These are phyloP conservation scores for Saksenaea oblongispora DNA, from an alignment of 371 early-diverging fungal species.

Conservation along the genomic window DNA sequence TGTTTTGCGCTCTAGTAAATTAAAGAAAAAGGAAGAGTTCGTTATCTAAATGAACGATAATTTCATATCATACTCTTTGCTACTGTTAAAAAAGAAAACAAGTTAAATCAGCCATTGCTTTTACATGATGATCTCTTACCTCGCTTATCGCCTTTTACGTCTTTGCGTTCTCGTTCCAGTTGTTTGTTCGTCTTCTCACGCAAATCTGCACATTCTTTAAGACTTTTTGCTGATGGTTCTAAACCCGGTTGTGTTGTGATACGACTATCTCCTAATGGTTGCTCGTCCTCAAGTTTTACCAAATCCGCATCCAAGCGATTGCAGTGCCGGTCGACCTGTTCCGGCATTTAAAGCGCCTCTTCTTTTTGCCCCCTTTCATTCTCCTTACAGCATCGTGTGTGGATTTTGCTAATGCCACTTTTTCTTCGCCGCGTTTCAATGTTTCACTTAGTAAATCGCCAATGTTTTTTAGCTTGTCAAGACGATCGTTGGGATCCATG, in stretches of 20 bases:
- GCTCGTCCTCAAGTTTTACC: constrained; percentile 48
- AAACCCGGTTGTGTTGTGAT: constrained; percentile 43
- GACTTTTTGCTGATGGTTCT: constrained; percentile 34
- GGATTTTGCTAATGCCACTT: constrained; percentile 86
- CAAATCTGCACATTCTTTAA: constrained; percentile 30
- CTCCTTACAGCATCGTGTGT: constrained; percentile 84
- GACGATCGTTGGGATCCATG: constrained; percentile 56
- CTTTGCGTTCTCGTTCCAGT: constrained; percentile 38
- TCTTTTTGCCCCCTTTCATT: not conserved
- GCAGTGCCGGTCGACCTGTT: constrained; percentile 48
- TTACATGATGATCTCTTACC: constrained; percentile 17
- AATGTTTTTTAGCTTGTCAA: constrained; percentile 62
- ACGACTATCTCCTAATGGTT: constrained; percentile 31
- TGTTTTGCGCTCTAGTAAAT: constrained; percentile 21
- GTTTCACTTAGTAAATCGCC: constrained; percentile 64
- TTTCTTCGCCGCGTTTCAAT: constrained; percentile 90
- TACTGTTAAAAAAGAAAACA: not conserved
- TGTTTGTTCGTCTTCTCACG: constrained; percentile 31
- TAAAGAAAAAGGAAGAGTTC: not conserved
- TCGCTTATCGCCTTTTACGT: constrained; percentile 36
- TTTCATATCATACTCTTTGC: not conserved
- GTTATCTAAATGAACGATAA: not conserved
- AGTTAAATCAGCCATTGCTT: constrained; percentile 8
- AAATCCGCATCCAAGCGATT: constrained; percentile 49
- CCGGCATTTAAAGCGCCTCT: not conserved